phyloP scores from a whole-genome alignment of 129 eudicot species.

The Sambucus nigra region DNA sequence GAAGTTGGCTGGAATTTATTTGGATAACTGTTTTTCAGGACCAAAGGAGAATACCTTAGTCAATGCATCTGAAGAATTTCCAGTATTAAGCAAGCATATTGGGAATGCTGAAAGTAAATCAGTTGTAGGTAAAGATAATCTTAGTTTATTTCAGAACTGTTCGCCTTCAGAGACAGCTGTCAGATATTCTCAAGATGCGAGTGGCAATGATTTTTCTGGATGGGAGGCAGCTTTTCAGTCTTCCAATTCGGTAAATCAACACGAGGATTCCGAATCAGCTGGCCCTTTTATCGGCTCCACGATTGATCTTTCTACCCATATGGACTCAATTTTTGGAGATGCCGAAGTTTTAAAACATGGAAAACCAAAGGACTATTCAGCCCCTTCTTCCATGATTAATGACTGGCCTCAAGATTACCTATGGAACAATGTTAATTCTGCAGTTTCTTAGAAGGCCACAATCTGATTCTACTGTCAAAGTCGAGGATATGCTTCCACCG shows the following conservation, averaged over 20 bases:
- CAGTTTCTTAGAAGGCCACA: conserved; percentile 3
- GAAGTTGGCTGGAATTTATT: no score
- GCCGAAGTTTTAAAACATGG: conserved; percentile 15
- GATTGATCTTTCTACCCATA: conserved; percentile 30
- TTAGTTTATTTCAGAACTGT: conserved; percentile 33
- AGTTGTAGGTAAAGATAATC: conserved; percentile 23
- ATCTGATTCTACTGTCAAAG: conserved; percentile 8
- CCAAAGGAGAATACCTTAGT: conserved; percentile 17
- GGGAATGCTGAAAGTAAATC: conserved; percentile 15
- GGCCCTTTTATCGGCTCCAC: conserved; percentile 23
- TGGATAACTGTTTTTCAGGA: conserved; percentile 29
- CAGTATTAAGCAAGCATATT: conserved; percentile 18
- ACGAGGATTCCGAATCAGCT: conserved; percentile 21
- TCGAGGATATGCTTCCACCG: conserved; percentile 8
- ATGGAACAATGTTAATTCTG: conserved; percentile 9
- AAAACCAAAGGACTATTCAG: conserved; percentile 14
- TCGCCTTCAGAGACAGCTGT: conserved; percentile 19
- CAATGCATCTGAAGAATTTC: conserved; percentile 25
- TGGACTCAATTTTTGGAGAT: conserved; percentile 30
- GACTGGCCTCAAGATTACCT: conserved; percentile 24
- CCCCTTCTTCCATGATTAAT: conserved; percentile 6
- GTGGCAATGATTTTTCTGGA: conserved; percentile 33
- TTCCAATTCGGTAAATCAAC: conserved; percentile 18
- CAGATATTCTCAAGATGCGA: conserved; percentile 18
- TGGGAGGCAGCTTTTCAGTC: conserved; percentile 39